Base-by-base conservation (phyloP, 352 stramenopile species). In the Pythium grandisporangium region DNA sequence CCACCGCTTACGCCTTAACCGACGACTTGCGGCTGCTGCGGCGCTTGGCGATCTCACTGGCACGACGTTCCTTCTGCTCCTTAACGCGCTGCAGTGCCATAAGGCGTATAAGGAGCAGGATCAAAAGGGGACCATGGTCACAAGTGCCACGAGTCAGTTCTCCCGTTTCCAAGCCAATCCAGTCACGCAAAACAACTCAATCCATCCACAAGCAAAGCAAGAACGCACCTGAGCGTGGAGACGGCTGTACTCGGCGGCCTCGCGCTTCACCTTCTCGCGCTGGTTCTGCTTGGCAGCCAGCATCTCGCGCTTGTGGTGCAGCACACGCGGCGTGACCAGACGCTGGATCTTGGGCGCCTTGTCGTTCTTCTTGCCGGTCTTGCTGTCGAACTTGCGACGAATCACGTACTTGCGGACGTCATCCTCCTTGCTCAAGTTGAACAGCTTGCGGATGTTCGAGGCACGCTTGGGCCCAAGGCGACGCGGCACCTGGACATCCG, bases 381-480 rank as follows among this genome's bases (percentile, higher is more conserved):
- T 99, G 64, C 96, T 98, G 38, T 96, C 96, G 73, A 99, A 99
- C 60, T 95, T 97, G 68, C 96, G 95, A 51, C 82, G 74, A 62
- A 99, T 98, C 27, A 99, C 96, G 71, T 98, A 99, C 82, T 99
- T 99, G 51, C 91, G 81, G 27, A 99, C 95, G 80, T 99, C 96
- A 68, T 99, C 96, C 41, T 99, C 95, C 88, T 99, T 99, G 69
- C 79, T 92, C 59, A 99, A 83, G 87, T 99, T 99, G 84, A 99
- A 99, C 53, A 99, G 73, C 81, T 99, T 98, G 66, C 96, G 96
- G 77, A 99, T 99, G 74, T 99, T 99, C 74, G 95, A 98, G 51
- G 96, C 96, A 65, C 97, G 90, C 95, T 99, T 99, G 53, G 97
- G 96, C 49, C 96, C 96, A 36, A 99, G 85, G 70, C 96, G 93